These are phyloP conservation scores for Gracilaria domingensis DNA, from an alignment of 23 red algal genomes.

Conservation along the genomic window DNA sequence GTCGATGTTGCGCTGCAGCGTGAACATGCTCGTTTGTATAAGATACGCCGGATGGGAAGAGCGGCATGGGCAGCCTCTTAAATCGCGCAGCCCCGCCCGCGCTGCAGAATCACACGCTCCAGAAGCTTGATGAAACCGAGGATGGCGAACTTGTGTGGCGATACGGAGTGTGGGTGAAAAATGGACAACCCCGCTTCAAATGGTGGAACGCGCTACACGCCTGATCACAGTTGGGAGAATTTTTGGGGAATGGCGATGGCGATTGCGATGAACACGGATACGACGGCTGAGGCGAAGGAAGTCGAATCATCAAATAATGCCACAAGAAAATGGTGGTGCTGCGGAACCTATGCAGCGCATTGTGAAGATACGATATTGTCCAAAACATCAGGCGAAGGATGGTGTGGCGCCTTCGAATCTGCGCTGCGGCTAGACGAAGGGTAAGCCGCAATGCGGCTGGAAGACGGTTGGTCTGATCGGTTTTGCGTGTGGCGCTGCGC, in stretches of 20 bases:
- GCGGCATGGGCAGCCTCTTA: not conserved
- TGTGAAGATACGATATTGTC: no score
- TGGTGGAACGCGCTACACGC: conserved; percentile 27
- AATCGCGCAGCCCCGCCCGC: conserved; percentile 59
- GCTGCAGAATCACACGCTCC: conserved; percentile 42
- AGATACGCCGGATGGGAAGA: conserved; percentile 61
- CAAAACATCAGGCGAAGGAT: no score
- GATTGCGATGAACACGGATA: conserved; percentile 31
- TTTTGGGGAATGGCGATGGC: conserved; percentile 72
- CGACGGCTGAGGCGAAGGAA: conserved; percentile 33
- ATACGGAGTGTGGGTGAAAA: conserved; percentile 38
- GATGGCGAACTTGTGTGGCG: conserved; percentile 45
- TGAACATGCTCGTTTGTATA: conserved; percentile 46
- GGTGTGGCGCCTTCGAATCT: no score
- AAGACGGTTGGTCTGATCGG: no score
- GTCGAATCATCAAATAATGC: no score
- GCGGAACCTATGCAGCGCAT: no score
- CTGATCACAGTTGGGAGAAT: conserved; percentile 26
- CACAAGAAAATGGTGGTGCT: conserved; percentile 64
- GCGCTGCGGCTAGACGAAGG: no score
- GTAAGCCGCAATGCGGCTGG: no score
- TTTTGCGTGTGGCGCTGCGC: no score
- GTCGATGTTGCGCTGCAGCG: conserved; percentile 49
- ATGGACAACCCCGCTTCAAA: not conserved
- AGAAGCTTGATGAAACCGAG: not conserved